Evolutionary conservation across 1,284 basidiomycete species (phyloP).

Genomic region (Ceratobasidium sp.): DNA sequence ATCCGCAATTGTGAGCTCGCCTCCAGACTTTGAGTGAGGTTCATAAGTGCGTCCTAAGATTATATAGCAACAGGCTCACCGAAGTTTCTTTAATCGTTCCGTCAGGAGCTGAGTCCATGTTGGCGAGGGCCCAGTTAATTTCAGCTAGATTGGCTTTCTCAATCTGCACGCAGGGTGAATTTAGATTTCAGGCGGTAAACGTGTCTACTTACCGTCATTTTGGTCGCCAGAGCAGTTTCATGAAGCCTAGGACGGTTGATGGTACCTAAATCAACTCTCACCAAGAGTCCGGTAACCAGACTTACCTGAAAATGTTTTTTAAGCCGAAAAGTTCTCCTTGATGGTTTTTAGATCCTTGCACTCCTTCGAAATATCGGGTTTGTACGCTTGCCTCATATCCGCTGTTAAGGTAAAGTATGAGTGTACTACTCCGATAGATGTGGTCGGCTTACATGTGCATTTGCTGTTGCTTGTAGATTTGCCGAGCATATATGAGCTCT

Average conservation of each 20-base stretch:
- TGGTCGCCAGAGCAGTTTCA: constrained; percentile 74
- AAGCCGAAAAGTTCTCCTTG: constrained; percentile 85
- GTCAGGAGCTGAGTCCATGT: constrained; percentile 58
- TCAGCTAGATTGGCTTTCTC: constrained; percentile 76
- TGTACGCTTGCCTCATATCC: constrained; percentile 84
- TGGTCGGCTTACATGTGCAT: constrained; percentile 67
- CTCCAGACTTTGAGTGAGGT: background rate
- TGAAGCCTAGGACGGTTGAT: constrained; percentile 58
- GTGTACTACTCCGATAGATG: background rate
- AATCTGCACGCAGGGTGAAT: constrained; percentile 60
- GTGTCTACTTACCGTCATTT: constrained; percentile 54
- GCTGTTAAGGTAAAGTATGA: background rate
- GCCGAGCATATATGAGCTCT: constrained; percentile 81
- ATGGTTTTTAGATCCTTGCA: constrained; percentile 76
- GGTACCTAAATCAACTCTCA: background rate
- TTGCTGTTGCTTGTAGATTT: constrained; percentile 90
- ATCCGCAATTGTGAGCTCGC: constrained; percentile 14
- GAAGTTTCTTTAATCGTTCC: constrained; percentile 32
- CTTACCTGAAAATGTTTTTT: constrained; percentile 76
- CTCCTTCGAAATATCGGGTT: constrained; percentile 82
- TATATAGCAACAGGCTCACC: background rate
- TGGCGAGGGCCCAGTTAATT: constrained; percentile 79
- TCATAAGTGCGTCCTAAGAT: background rate
- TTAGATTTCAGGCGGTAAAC: background rate
- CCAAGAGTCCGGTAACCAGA: background rate